A percentile compares a stretch with the other conserved stretches of the same genome.
phyloP scores from a whole-genome alignment of 1,139 yeast species.

The Magnusiomyces clavatus region DNA sequence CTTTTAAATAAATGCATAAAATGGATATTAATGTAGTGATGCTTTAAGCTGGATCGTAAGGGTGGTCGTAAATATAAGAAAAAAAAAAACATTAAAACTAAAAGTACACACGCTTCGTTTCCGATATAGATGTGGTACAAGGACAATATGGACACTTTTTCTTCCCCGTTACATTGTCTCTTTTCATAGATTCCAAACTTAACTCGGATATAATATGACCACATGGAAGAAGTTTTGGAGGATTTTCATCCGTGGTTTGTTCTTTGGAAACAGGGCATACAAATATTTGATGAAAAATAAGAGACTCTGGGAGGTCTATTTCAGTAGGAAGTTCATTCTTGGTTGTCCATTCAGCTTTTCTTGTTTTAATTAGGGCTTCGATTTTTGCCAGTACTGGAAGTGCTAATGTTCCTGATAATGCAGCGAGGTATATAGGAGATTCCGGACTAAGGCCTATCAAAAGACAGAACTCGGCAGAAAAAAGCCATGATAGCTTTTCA shows the following conservation, averaged over 20 bases:
- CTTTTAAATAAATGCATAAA: too few species aligned
- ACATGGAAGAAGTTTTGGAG: conserved; percentile 58
- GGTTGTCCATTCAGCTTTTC: conserved; percentile 51
- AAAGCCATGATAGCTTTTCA: conserved; percentile 43
- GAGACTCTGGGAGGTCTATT: conserved; percentile 43
- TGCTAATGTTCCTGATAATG: conserved; percentile 64
- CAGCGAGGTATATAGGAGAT: conserved; percentile 60
- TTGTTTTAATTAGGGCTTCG: conserved; percentile 40
- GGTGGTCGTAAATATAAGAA: neutral
- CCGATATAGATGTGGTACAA: conserved; percentile 27
- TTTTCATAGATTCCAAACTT: conserved; percentile 38
- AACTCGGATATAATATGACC: conserved; percentile 52
- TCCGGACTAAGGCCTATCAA: conserved; percentile 57
- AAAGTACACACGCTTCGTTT: conserved; percentile 26
- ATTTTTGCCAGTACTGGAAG: conserved; percentile 68
- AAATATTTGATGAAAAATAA: conserved; percentile 72
- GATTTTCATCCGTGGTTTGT: conserved; percentile 55
- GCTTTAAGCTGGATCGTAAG: too few species aligned
- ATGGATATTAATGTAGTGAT: too few species aligned
- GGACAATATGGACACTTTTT: conserved; percentile 72
- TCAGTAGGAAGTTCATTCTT: conserved; percentile 54
- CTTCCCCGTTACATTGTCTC: conserved; percentile 28
- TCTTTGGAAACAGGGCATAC: conserved; percentile 90
- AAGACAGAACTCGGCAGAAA: conserved; percentile 62
- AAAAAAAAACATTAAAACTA: conserved; percentile 8